Percentiles rank a stretch among this genome's conserved stretches.
Conservation (phyloP, 1,284 basidiomycete genomes). For the Moesziomyces antarcticus region DNA sequence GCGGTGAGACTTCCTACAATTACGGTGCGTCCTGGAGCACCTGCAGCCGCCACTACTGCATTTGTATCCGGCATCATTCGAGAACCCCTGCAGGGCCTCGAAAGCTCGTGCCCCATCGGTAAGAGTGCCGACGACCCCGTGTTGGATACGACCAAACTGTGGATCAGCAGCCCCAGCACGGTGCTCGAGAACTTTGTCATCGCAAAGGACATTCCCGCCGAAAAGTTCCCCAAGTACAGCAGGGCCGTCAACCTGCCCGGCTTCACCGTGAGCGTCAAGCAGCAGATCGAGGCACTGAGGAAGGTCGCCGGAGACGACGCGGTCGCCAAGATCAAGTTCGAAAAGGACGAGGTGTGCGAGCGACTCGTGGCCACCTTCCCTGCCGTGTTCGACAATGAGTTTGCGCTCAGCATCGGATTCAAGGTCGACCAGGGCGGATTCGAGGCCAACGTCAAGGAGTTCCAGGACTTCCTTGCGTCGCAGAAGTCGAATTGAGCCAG, state of each 20-base stretch:
- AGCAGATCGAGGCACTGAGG: slow-evolving; percentile 45
- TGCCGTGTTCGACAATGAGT: slow-evolving; percentile 40
- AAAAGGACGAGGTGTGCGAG: slow-evolving; percentile 49
- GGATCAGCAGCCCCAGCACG: slow-evolving; percentile 41
- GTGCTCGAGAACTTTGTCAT: slow-evolving; percentile 47
- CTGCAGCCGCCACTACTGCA: slow-evolving; percentile 44
- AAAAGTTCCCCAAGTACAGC: slow-evolving; percentile 19
- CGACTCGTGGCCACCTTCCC: slow-evolving; percentile 47
- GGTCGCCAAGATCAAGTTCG: slow-evolving; percentile 45
- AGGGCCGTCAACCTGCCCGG: slow-evolving; percentile 46
- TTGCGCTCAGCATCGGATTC: slow-evolving; percentile 47
- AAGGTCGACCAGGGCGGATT: slow-evolving; percentile 48
- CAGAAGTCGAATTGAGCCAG: slow-evolving; percentile 1
- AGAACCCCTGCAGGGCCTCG: slow-evolving; percentile 40
- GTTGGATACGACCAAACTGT: slow-evolving; percentile 21
- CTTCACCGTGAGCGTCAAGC: slow-evolving; percentile 43
- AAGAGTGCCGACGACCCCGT: slow-evolving; percentile 31
- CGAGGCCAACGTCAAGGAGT: slow-evolving; percentile 43
- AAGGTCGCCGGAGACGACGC: slow-evolving; percentile 44
- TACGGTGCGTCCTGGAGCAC: slow-evolving; percentile 44
- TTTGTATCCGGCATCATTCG: slow-evolving; percentile 54
- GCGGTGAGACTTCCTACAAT: slow-evolving; percentile 49
- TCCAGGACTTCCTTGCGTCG: slow-evolving; percentile 19
- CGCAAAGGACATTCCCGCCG: slow-evolving; percentile 37
- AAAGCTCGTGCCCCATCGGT: slow-evolving; percentile 49